Evolutionary conservation across 805 yeast species (phyloP).

Genomic region (Candida incommunis): DNA sequence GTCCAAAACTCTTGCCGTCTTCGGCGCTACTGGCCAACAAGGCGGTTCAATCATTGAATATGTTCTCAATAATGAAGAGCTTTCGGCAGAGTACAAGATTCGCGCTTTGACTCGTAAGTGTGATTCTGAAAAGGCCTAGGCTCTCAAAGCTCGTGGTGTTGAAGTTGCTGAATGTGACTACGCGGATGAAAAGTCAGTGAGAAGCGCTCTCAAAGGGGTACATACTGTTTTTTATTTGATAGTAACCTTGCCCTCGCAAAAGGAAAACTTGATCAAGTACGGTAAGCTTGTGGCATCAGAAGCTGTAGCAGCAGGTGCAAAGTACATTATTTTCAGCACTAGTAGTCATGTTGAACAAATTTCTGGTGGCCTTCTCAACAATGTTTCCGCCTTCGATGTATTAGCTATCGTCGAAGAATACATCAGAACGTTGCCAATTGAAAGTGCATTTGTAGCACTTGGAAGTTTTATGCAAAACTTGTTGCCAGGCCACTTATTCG

Average conservation of each 20-base stretch:
- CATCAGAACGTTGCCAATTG: not conserved
- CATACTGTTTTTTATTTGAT: not conserved
- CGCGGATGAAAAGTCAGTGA: not conserved
- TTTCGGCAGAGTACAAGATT: conserved; percentile 6
- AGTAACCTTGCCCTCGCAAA: not conserved
- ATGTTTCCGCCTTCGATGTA: not conserved
- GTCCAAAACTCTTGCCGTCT: conserved; percentile 11
- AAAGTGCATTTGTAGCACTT: not conserved
- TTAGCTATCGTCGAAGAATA: not conserved
- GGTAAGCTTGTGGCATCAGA: not conserved
- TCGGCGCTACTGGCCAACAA: conserved; percentile 10
- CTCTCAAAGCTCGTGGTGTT: conserved; percentile 5
- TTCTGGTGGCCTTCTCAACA: not conserved
- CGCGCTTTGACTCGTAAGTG: conserved; percentile 10
- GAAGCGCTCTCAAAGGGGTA: not conserved
- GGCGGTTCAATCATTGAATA: conserved; percentile 10
- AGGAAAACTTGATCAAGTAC: not conserved
- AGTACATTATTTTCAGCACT: not conserved
- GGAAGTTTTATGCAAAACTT: not conserved
- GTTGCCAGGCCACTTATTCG: not conserved
- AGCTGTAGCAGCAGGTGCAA: not conserved
- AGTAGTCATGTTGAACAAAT: not conserved
- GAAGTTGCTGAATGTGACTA: conserved; percentile 8
- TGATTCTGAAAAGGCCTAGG: conserved; percentile 1
- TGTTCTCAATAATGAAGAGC: conserved; percentile 2